Conservation (phyloP, 2,329 filamentous ascomycete genomes). For the Xylariaceae sp. region DNA sequence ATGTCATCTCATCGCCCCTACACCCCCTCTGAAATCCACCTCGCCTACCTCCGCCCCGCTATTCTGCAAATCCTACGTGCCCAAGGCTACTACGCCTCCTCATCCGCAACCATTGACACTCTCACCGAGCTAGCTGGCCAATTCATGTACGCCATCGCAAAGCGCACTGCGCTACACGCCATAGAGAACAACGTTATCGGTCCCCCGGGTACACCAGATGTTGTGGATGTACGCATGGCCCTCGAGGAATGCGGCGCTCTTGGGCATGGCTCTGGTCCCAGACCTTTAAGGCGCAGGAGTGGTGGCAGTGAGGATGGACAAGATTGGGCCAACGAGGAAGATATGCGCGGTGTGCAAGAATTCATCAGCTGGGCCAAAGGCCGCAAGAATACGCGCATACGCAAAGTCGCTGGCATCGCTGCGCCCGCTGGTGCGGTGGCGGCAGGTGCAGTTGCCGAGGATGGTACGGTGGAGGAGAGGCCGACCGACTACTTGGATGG, state of each 20-base stretch:
- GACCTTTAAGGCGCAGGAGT: conserved; percentile 11
- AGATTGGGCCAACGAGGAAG: conserved; percentile 46
- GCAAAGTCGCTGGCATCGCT: conserved; percentile 74
- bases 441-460: conserved; percentile 36
- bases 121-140: conserved; percentile 82
- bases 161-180: conserved; percentile 69
- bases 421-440: conserved; percentile 26
- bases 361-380: conserved; percentile 80
- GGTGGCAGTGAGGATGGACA: conserved; percentile 2
- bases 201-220: conserved; percentile 54
- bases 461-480: conserved; percentile 49
- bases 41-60: conserved; percentile 79
- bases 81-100: conserved; percentile 81
- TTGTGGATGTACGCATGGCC: conserved; percentile 82
- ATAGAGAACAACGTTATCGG: conserved; percentile 61
- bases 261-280: conserved; percentile 57
- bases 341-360: conserved; percentile 71
- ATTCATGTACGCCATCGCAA: conserved; percentile 74
- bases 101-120: conserved; percentile 78
- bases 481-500: conserved; percentile 66
- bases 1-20: conserved; percentile 25
- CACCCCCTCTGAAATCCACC: conserved; percentile 36
- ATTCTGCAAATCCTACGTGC: conserved; percentile 90
- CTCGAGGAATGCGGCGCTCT: conserved; percentile 78
- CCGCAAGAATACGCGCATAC: conserved; percentile 73